Base-by-base conservation (phyloP, 441 rosid species). In the Arabidopsis lyrata region DNA sequence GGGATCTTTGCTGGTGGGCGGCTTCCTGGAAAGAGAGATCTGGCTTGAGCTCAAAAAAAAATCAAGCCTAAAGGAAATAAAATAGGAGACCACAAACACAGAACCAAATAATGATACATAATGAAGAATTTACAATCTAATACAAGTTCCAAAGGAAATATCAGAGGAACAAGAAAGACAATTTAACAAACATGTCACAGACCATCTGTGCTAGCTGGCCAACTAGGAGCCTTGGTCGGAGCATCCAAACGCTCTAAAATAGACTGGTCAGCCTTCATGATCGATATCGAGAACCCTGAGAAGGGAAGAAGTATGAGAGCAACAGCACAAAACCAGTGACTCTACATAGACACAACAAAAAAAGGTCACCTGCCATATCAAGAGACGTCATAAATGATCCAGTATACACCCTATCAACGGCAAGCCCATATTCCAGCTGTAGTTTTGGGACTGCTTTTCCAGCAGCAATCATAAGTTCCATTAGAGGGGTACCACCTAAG, bases 341-440 rank as follows among this genome's bases (percentile, higher is more conserved):
- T 75, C 44, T 14, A 54, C 35, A 22, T 16, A 69, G 70, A 74
- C 53, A 63, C 68, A 47, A 35, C 64, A 39, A 48, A 58, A 47
- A 74, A 44, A 56, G 35, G 83, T 71, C 81, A 95, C 98, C 97
- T 84, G 95, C 92, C 98, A 93, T 90, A 70, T 93, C 97, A 77
- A 93, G 92, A 72, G 95, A 90, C 77, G 98, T 87, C 95, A 93
- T 89, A 80, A 93, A 90, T 80, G 97, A 93, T 68, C 98, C 97
- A 8, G 97, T 88, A 70, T 93, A 93, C 64, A 93, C 97, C 80
- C 98, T 89, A 71, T 93, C 94, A 75, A 93, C 91, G 63, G 97
- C 90, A 48, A 93, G 82, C 50, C 98, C 98, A 77, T 86, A 95
- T 74, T 93, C 93, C 74, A 90, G 82, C 86, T 93, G 98, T 86